Evolutionary conservation across 2,329 filamentous ascomycete species (phyloP).

Genomic region (Fusarium pseudonygamai): DNA sequence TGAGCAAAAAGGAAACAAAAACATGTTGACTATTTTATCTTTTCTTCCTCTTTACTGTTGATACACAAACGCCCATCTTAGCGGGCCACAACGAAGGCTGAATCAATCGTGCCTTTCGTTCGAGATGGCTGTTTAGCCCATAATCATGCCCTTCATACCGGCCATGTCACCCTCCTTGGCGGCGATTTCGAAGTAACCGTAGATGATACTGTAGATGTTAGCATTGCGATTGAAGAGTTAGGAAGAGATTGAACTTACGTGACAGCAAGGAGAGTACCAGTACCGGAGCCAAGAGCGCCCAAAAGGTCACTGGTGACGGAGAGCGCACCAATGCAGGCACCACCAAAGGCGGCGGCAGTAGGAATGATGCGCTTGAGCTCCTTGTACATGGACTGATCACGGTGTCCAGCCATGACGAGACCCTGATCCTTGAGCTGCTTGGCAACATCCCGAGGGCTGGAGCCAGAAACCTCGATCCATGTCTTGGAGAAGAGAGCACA

Average conservation of each 20-base stretch:
- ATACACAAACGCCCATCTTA: slow-evolving; percentile 38
- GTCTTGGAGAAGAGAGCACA: slow-evolving; percentile 99
- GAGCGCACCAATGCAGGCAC: slow-evolving; percentile 97
- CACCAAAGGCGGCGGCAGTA: slow-evolving; percentile 96
- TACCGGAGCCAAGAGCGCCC: slow-evolving; percentile 94
- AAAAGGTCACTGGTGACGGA: slow-evolving; percentile 96
- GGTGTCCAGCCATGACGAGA: slow-evolving; percentile 98
- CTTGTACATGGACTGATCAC: slow-evolving; percentile 99
- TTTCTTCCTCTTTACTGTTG: slow-evolving; percentile 42
- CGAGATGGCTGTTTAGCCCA: slow-evolving; percentile 62
- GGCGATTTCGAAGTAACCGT: slow-evolving; percentile 99
- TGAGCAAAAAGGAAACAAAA: slow-evolving; percentile 40
- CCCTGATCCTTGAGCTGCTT: slow-evolving; percentile 99
- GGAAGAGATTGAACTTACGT: slow-evolving; percentile 74
- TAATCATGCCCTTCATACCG: slow-evolving; percentile 79
- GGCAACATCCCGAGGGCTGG: slow-evolving; percentile 95
- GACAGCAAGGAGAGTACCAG: slow-evolving; percentile 96
- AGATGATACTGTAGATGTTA: slow-evolving; percentile 82
- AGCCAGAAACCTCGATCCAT: slow-evolving; percentile 99
- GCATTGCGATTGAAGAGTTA: slow-evolving; percentile 44
- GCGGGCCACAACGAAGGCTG: slow-evolving; percentile 30
- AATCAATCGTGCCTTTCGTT: slow-evolving; percentile 35
- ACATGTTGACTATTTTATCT: slow-evolving; percentile 45
- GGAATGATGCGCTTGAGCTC: slow-evolving; percentile 99
- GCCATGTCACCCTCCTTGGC: slow-evolving; percentile 97